Evolutionary conservation across 2,329 filamentous ascomycete species (phyloP).

Genomic region (Periglandula ipomoeae): DNA sequence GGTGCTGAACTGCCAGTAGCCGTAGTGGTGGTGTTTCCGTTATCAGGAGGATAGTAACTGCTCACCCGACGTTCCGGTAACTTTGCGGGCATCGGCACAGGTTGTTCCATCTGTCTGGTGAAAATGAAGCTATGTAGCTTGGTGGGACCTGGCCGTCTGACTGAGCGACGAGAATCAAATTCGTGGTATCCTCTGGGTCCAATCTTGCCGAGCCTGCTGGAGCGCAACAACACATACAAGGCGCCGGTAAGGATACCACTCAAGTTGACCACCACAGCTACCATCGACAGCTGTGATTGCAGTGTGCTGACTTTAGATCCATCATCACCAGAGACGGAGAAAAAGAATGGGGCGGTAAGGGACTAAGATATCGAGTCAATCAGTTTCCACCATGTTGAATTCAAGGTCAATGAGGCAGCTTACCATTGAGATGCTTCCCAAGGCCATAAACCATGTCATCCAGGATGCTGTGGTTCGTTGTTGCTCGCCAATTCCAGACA

Average conservation of each 20-base stretch:
- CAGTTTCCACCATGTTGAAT: not conserved
- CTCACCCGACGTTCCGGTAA: not conserved
- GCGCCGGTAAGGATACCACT: constrained; percentile 57
- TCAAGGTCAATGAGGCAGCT: constrained; percentile 18
- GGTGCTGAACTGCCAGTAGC: no score
- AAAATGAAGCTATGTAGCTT: constrained; percentile 10
- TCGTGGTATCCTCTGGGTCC: constrained; percentile 32
- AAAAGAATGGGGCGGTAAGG: constrained; percentile 56
- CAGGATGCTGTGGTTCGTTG: constrained; percentile 56
- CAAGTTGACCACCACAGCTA: constrained; percentile 57
- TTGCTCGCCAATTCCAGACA: constrained; percentile 43
- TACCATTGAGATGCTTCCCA: constrained; percentile 50
- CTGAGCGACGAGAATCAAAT: constrained; percentile 33
- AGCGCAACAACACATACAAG: constrained; percentile 58
- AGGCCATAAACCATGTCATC: constrained; percentile 58
- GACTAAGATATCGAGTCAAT: constrained; percentile 27
- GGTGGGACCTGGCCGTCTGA: constrained; percentile 4
- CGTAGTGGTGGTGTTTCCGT: not conserved
- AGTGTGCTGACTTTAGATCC: constrained; percentile 24
- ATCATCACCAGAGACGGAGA: constrained; percentile 40
- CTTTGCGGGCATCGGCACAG: constrained; percentile 8
- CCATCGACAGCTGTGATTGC: constrained; percentile 43
- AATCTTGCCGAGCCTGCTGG: constrained; percentile 49
- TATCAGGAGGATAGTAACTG: not conserved
- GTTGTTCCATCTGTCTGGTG: constrained; percentile 14